These are phyloP conservation scores for Mycena maculata DNA, from an alignment of 768 basidiomycete genomes.

Conservation along the genomic window DNA sequence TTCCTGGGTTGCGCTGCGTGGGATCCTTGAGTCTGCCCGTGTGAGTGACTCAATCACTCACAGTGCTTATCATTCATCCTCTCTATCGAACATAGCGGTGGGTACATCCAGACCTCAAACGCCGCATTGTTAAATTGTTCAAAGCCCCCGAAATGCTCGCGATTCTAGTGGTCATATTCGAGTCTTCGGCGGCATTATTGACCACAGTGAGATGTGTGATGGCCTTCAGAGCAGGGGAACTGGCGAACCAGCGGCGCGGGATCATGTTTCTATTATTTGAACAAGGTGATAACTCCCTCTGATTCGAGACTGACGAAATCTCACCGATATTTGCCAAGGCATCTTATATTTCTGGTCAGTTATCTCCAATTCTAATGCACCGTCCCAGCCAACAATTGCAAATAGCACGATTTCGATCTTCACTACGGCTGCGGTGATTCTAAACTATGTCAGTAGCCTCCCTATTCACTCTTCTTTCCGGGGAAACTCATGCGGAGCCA, in stretches of 20 bases:
- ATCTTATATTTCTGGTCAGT: conserved; percentile 43
- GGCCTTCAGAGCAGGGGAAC: conserved; percentile 35
- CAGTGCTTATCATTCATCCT: not conserved
- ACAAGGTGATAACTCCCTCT: conserved; percentile 36
- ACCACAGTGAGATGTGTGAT: conserved; percentile 39
- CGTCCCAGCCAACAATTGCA: no score
- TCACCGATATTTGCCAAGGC: not conserved
- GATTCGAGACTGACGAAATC: not conserved
- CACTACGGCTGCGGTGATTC: conserved; percentile 16
- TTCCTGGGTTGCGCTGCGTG: not conserved
- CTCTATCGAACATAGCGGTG: conserved; percentile 12
- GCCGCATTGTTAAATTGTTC: not conserved
- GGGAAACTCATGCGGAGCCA: not conserved
- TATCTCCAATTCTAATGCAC: not conserved
- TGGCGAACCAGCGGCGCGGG: conserved; percentile 28
- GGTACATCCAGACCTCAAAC: not conserved
- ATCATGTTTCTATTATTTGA: conserved; percentile 42
- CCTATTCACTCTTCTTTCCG: not conserved
- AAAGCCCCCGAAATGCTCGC: conserved; percentile 42
- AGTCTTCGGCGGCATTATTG: conserved; percentile 39
- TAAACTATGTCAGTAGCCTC: conserved; percentile 22
- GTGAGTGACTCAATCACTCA: not conserved
- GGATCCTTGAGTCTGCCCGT: not conserved
- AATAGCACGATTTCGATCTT: conserved; percentile 23
- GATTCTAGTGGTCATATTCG: conserved; percentile 44